Base-by-base conservation (phyloP, 352 stramenopile species). In the Bremia lactucae region DNA sequence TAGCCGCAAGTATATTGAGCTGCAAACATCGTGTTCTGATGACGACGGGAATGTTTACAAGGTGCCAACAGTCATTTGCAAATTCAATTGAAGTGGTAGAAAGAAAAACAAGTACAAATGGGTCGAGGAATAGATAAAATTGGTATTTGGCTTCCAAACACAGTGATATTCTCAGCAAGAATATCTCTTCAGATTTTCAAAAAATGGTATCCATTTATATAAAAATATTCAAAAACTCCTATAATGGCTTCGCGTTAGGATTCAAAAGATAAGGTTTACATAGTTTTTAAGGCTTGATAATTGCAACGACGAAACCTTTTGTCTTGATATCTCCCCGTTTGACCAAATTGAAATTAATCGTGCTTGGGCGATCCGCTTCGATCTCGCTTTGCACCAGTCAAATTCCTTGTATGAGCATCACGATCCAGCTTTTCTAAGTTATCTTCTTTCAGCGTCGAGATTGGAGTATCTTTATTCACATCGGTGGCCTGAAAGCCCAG, bases 1-100 rank as follows among this genome's bases (percentile, higher is more conserved):
- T 55, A 67, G 68, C 52, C 76, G 74, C 49, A 85, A 83, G 64
- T 88, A 87, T 59, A 79, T 89, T 46, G 63, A 72, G 59, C 67
- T 91, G 54, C 72, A 91, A 59, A 84, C 69, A 19, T 89, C 76
- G 51, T 91, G 79, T 61, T 85, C 74, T 46, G 76, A 91, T 48
- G 76, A 89, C 46, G 66, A 77, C n/a, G 76, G 64, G 28, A 76
- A 83, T 31, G 70, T 84, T 36, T 91, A 76, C 68, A 83, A 79
- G 50, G 77, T 91, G 31, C 79, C 79, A 22, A 89, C 74, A n/a
- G 76, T 91, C 46, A 69, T 91, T 44, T 91, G 76, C 65, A 88
- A 86, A 67, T 86, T 88, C 55, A 62, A 56, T 36, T 88, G 65
- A 54, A 54, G 22, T 18, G 2, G 29, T 35, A 3, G 22, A 38